phyloP scores from a whole-genome alignment of 1,139 yeast genomes.

The Diutina mesorugosa region DNA sequence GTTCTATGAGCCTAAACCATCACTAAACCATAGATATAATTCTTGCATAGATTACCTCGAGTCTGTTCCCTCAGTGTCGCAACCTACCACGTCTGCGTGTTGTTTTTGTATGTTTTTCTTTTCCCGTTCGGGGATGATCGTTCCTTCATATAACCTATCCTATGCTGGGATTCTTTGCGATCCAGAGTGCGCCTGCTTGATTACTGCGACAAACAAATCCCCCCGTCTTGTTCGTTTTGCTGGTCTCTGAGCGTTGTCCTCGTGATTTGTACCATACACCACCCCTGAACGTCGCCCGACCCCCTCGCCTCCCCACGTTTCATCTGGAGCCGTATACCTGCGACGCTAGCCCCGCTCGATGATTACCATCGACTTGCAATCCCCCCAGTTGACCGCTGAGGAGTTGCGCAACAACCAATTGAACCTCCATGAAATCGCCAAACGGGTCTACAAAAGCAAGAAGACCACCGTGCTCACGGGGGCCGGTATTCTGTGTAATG shows the following conservation, averaged over 20 bases:
- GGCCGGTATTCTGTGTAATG: conserved; percentile 92
- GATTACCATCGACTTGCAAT: conserved; percentile 2
- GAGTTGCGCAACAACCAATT: neutral
- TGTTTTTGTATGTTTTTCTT: neutral
- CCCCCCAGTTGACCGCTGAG: neutral
- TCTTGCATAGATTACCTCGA: neutral
- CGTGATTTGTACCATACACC: neutral
- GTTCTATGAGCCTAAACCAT: no score
- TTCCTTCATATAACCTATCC: neutral
- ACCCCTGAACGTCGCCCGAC: neutral
- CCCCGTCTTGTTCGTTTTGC: neutral
- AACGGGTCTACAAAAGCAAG: conserved; percentile 31
- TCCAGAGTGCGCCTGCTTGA: neutral
- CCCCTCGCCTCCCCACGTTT: neutral
- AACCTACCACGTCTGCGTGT: neutral
- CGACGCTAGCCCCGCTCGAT: neutral
- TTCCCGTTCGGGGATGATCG: neutral
- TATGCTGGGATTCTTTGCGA: neutral
- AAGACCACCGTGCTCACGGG: conserved; percentile 65
- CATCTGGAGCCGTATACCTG: neutral
- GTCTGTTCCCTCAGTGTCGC: neutral
- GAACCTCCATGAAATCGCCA: conserved; percentile 25
- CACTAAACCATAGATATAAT: no score
- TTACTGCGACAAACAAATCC: neutral
- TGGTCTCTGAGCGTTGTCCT: neutral